phyloP scores from a whole-genome alignment of 2,329 filamentous ascomycete genomes.

The Colletotrichum godetiae region DNA sequence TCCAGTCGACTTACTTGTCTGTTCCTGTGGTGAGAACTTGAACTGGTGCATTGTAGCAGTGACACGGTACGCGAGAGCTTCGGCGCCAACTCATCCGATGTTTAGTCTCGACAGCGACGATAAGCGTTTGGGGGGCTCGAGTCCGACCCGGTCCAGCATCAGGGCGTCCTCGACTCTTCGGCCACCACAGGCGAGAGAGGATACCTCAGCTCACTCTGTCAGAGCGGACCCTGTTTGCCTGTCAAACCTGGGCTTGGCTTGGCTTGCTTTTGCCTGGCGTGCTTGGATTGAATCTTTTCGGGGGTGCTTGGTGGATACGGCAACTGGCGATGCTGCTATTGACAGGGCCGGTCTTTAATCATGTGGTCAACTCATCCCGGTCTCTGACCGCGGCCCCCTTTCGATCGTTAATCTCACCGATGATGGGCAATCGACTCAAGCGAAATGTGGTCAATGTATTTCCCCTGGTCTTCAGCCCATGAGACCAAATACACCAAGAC shows the following conservation, averaged over 20 bases:
- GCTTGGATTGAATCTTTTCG: background rate
- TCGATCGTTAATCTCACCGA: slow-evolving; percentile 34
- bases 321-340: slow-evolving; percentile 1
- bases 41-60: slow-evolving; percentile 7
- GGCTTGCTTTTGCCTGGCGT: background rate
- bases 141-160: slow-evolving; percentile 1
- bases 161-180: background rate
- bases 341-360: slow-evolving; percentile 24
- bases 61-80: slow-evolving; percentile 1
- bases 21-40: background rate
- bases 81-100: slow-evolving; percentile 2
- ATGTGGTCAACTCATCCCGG: slow-evolving; percentile 29
- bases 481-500: background rate
- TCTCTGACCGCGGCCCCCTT: slow-evolving; percentile 14
- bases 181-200: background rate
- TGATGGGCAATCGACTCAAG: slow-evolving; percentile 32
- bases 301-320: slow-evolving; percentile 12
- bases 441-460: slow-evolving; percentile 23
- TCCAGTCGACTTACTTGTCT: background rate
- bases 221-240: background rate
- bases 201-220: background rate
- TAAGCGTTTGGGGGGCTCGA: background rate
- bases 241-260: background rate
- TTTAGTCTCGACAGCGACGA: background rate
- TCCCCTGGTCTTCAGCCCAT: background rate